These are phyloP conservation scores for Rasamsonia emersonii DNA, from an alignment of 2,329 filamentous ascomycete genomes.

Conservation along the genomic window DNA sequence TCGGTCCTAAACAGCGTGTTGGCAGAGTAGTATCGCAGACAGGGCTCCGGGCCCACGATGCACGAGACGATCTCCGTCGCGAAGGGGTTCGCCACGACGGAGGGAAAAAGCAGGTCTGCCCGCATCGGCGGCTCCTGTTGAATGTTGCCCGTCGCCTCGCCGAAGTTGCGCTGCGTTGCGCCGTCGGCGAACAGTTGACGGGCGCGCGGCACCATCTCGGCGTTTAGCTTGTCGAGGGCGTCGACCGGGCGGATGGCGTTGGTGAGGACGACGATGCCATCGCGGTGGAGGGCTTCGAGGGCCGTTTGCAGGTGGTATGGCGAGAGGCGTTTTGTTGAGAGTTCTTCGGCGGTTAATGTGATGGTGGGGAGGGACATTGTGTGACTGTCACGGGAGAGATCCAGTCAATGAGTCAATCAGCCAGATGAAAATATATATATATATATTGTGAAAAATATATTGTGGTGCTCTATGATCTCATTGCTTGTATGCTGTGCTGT, in stretches of 20 bases:
- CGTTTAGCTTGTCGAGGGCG: slow-evolving; percentile 22
- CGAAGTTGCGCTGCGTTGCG: slow-evolving; percentile 15
- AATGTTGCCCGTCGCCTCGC: slow-evolving; percentile 27
- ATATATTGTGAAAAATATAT: too few species aligned
- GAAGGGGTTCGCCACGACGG: slow-evolving; percentile 31
- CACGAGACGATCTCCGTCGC: slow-evolving; percentile 23
- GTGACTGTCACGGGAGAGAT: too few species aligned
- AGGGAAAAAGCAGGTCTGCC: slow-evolving; percentile 24
- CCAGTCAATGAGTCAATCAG: too few species aligned
- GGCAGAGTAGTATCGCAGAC: slow-evolving; percentile 27
- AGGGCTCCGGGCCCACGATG: slow-evolving; percentile 29
- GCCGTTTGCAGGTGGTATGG: slow-evolving; percentile 12
- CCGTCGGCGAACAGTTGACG: slow-evolving; percentile 19
- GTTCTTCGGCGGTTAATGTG: neutral
- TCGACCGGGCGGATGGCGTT: slow-evolving; percentile 31
- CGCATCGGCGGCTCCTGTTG: slow-evolving; percentile 30
- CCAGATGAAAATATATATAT: too few species aligned
- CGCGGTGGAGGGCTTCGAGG: slow-evolving; percentile 21
- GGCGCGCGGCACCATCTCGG: slow-evolving; percentile 20
- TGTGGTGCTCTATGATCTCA: too few species aligned
- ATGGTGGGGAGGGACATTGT: neutral
- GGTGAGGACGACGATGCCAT: slow-evolving; percentile 29
- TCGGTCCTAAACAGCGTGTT: slow-evolving; percentile 32
- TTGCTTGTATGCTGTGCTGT: too few species aligned
- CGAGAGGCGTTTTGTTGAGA: slow-evolving; percentile 9